Base-by-base conservation (phyloP, 2,329 filamentous ascomycete species). In the Pseudogymnoascus sp. region DNA sequence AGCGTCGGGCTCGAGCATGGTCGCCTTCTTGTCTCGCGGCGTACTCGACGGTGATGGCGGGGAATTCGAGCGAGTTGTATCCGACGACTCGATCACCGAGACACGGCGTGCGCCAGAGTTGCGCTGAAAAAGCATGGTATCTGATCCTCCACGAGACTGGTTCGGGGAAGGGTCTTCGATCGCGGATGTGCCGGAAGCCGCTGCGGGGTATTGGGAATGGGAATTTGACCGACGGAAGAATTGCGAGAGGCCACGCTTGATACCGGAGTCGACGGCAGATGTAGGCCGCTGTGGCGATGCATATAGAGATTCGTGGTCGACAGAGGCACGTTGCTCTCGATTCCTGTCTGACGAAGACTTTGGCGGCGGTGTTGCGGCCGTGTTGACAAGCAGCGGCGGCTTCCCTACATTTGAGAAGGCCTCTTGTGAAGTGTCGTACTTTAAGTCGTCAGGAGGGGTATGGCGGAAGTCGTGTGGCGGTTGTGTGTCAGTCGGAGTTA, bases 401-500 rank as follows among this genome's bases (percentile, higher is more conserved):
- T 65, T 61, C 12, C 40, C 63, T 59, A 66, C 66, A 31, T 62
- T 65, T 5, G 38, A 61, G 62, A 28, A 37, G n/a, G 63, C n/a
- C 21, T 31, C 35, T 37, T 62, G 60, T 31, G 63, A 42, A 60
- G 53, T 59, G 21, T 56, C 62, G 47, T 62, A 40, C 23, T 62
- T 60, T 5, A 33, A 1, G 23, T 33, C 23, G 31, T 77, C 76
- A 65, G 77, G 71, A 37, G 75, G 73, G 59, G 37, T 38, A 47
- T 62, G 40, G 50, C 76, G 76, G 66, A 85, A 84, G 67, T 84
- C 81, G 64, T 80, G 79, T 56, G 83, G 84, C 69, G 82, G 79
- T 65, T 80, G 78, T 68, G 77, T 77, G 69, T 84, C 86, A 65
- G 84, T 80, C 59, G 84, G 85, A 21, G 84, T 87, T 64, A 84